Evolutionary conservation across 495 filamentous ascomycete species (phyloP), one percentile per base, ranked within the genome.

Genomic region (Hypoxylon rickii): DNA sequence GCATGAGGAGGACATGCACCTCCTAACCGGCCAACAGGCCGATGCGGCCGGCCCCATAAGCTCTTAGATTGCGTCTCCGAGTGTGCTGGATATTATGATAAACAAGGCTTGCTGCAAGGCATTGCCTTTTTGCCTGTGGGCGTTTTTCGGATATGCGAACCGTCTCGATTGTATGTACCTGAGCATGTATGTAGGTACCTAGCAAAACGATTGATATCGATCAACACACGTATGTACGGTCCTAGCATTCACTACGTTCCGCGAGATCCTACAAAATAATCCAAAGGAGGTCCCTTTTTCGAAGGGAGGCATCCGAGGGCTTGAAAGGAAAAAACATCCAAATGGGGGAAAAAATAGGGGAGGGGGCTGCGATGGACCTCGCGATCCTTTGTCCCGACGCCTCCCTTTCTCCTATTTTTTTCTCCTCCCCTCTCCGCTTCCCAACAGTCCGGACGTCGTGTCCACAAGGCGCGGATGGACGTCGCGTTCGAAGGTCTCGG

Each of bases 71-170:
- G 49, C 53, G 44, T 51, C 48, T 63, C 53, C 18, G 36, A 37
- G 44, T 46, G 39, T 29, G 10, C 4, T 53, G 39, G 43, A 44
- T 53, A n/a, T 31, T 5, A 3, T 12, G 32, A 53, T 58, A 57
- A 58, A 63, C 49, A 56, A 52, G 44, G 54, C 53, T 40, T 58
- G 53, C 59, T 45, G 59, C 53, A 58, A 52, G 48, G 47, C 44
- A 57, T 63, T 40, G 38, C 12, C 44, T 45, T 47, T 51, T 47
- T 51, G 38, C 43, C 22, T 49, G 44, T 49, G 53, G 59, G 38
- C 48, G 16, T 37, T 37, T 46, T 42, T 39, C 52, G 58, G 58
- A 53, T 52, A 44, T 47, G 47, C 48, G 59, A 63, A 44, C 44
- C 38, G 58, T 29, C 34, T 42, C 33, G 48, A 38, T 47, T 38